These are phyloP conservation scores for Madurella mycetomatis DNA, from an alignment of 2,329 filamentous ascomycete species.

Conservation along the genomic window DNA sequence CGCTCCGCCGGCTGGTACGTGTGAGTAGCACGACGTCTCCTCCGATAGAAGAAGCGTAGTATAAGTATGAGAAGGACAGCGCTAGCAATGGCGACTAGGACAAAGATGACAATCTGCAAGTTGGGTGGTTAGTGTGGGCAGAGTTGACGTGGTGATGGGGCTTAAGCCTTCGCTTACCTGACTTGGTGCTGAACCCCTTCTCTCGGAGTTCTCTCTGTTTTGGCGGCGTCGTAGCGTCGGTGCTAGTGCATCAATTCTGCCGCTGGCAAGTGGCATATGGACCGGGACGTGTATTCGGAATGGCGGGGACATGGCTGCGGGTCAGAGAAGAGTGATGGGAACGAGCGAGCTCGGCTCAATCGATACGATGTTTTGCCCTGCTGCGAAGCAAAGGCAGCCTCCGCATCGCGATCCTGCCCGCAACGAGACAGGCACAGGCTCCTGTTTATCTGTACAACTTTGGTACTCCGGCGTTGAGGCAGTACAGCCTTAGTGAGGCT, in stretches of 20 bases:
- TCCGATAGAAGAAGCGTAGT: constrained; percentile 4
- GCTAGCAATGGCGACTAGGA: constrained; percentile 5
- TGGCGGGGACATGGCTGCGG: constrained; percentile 16
- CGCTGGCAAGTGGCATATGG: background rate
- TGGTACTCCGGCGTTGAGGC: background rate
- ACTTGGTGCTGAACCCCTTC: background rate
- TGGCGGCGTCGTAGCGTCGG: constrained; percentile 2
- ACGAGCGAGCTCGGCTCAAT: background rate
- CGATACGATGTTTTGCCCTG: background rate
- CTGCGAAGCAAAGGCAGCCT: constrained; percentile 8
- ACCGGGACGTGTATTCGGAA: constrained; percentile 1
- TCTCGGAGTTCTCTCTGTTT: background rate
- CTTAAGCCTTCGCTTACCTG: background rate
- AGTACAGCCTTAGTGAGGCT: no score
- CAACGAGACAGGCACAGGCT: background rate
- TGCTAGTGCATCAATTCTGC: background rate
- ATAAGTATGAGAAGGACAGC: constrained; percentile 1
- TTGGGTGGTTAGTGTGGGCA: background rate
- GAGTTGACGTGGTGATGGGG: background rate
- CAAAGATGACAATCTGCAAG: constrained; percentile 9
- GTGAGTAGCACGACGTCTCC: background rate
- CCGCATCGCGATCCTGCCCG: constrained; percentile 15
- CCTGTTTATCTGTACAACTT: background rate
- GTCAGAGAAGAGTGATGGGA: background rate
- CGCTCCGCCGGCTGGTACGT: constrained; percentile 11